Base-by-base conservation (phyloP, 345 rosid genomes). In the Laguncularia racemosa region DNA sequence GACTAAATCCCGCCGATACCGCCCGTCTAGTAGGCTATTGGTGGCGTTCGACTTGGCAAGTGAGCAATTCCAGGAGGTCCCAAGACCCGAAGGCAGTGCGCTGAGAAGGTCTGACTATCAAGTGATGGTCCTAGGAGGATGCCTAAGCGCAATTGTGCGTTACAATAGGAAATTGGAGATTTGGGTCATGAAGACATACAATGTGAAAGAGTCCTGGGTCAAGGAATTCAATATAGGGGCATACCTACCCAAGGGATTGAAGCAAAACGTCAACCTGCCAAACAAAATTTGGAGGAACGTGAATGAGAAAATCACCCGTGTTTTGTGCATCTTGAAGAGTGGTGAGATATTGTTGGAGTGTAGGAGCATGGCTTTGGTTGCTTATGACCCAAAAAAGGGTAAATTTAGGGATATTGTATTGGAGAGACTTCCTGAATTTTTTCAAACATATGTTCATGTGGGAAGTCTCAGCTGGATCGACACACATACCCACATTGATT, bases 331-430 rank as follows among this genome's bases (percentile, higher is more conserved):
- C 12, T 53, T 85, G 69, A 79, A 85, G 61, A 79, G 77, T 50
- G 90, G 96, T 5, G 86, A 91, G 65, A 64, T 91, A 28, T 63
- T 91, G 84, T 50, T 91, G 85, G 91, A 91, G 85, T 84, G 86
- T 21, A 88, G 76, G 78, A 78, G 75, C 72, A 76, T 84, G 52
- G 86, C 72, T 59, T 65, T 91, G 60, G 95, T 78, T 43, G 63
- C 79, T 16, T 91, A 76, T 59, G 91, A 91, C 62, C 92, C 95
- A 1, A 82, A 71, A 52, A 12, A 53, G 13, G 81, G 80, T 48
- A 79, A 70, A 54, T 88, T 88, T 43, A 82, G 74, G 71, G 95
- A 91, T 50, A 67, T 91, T 23, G 46, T 43, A 21, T 70, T 82
- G 18, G 61, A 81, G 64, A 85, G 90, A n/a, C 57, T 69, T 45